Evolutionary conservation across 495 filamentous ascomycete species (phyloP).

Genomic region (Penicillium malachiteum): DNA sequence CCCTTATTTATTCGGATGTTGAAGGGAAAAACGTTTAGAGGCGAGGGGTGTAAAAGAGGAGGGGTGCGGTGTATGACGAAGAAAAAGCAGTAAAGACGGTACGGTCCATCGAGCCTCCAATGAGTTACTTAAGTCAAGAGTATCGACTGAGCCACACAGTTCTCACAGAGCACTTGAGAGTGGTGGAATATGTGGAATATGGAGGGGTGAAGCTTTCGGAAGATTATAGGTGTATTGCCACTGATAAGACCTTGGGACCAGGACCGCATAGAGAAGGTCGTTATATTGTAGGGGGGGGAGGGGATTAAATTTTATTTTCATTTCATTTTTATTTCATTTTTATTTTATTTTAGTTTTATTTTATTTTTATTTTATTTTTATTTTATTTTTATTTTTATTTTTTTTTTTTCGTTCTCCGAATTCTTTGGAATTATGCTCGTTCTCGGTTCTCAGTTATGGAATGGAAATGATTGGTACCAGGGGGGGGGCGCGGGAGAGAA

Average conservation of each 20-base stretch:
- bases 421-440: background rate
- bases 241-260: constrained; percentile 16
- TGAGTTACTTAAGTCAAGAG: constrained; percentile 3
- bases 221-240: constrained; percentile 24
- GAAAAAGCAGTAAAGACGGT: constrained; percentile 22
- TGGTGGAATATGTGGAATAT: constrained; percentile 2
- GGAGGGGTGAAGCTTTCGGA: constrained; percentile 19
- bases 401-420: constrained; percentile 9
- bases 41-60: constrained; percentile 21
- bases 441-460: constrained; percentile 5
- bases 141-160: constrained; percentile 27
- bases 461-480: constrained; percentile 22
- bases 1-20: constrained; percentile 13
- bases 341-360: constrained; percentile 10
- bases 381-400: constrained; percentile 1
- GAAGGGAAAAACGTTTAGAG: constrained; percentile 20
- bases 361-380: background rate
- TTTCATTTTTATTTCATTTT: constrained; percentile 10
- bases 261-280: constrained; percentile 7
- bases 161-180: background rate
- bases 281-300: too few relatives aligned
- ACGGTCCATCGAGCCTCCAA: constrained; percentile 29
- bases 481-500: background rate
- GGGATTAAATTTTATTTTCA: constrained; percentile 4
- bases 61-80: constrained; percentile 20